Percentiles rank a stretch among this genome's conserved stretches.
phyloP scores from a whole-genome alignment of 176 grass and related monocot species.

The Chrysopogon serrulatus region DNA sequence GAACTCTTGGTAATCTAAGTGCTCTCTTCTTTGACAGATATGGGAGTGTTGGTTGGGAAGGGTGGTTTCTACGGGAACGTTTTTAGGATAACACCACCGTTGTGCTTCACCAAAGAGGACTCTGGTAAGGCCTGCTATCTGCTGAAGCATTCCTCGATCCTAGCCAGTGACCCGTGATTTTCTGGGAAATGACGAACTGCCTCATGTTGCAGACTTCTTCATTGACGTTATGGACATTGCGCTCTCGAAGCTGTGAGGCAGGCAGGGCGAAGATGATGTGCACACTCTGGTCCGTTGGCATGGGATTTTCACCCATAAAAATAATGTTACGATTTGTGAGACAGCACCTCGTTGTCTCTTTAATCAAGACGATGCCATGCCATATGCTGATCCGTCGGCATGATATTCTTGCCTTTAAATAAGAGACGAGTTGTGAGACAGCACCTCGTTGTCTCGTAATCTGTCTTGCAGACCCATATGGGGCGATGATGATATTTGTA shows the following conservation, averaged over 20 bases:
- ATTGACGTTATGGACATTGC: conserved; percentile 71
- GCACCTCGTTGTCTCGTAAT: conserved; percentile 81
- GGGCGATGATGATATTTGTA: background rate
- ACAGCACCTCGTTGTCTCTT: conserved; percentile 88
- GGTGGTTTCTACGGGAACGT: conserved; percentile 93
- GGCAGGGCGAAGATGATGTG: background rate
- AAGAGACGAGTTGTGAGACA: conserved; percentile 46
- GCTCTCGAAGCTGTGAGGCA: conserved; percentile 77
- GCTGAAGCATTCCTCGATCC: background rate
- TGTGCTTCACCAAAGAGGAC: conserved; percentile 87
- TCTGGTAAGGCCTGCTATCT: conserved; percentile 38
- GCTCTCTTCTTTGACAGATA: conserved; percentile 43
- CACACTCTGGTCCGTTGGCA: background rate
- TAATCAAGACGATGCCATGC: background rate
- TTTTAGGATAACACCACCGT: conserved; percentile 89
- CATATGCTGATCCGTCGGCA: background rate
- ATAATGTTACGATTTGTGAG: conserved; percentile 48
- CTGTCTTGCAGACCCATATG: conserved; percentile 3
- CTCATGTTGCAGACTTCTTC: conserved; percentile 56
- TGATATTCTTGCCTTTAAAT: conserved; percentile 29
- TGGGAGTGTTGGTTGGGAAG: conserved; percentile 87
- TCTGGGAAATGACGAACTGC: background rate
- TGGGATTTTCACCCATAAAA: conserved; percentile 29
- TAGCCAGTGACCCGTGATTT: background rate
- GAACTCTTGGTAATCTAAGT: background rate